Percentiles rank a stretch among this genome's conserved stretches.
These are phyloP conservation scores for Metschnikowia kunwiensis DNA, from an alignment of 805 yeast genomes.

Conservation along the genomic window DNA sequence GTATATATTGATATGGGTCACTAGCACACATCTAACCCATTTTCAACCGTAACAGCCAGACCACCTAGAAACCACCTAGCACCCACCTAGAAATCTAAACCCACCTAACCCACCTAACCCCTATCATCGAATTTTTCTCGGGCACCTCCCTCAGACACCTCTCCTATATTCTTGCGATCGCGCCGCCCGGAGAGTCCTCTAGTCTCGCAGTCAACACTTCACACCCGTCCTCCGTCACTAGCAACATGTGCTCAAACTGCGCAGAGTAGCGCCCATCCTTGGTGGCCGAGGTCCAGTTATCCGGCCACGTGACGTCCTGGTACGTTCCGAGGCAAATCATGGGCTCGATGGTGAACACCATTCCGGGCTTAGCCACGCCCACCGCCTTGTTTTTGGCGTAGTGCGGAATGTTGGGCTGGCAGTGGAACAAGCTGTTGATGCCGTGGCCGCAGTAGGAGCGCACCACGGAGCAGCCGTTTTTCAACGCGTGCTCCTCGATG, in stretches of 20 bases:
- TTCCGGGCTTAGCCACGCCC: conserved; percentile 93
- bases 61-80: too few species aligned
- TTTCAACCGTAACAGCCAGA: too few species aligned
- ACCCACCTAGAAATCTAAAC: too few species aligned
- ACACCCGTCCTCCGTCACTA: conserved; percentile 90
- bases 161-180: conserved; percentile 39
- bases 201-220: conserved; percentile 85
- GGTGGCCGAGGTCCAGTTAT: conserved; percentile 93
- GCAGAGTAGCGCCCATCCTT: conserved; percentile 88
- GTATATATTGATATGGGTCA: too few species aligned
- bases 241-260: conserved; percentile 90
- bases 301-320: conserved; percentile 90
- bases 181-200: conserved; percentile 86
- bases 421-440: conserved; percentile 79
- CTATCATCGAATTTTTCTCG: too few species aligned
- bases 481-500: conserved; percentile 82
- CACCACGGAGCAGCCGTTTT: conserved; percentile 80
- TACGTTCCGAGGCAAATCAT: conserved; percentile 87
- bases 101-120: too few species aligned
- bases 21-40: too few species aligned
- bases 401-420: conserved; percentile 91
- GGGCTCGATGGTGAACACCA: conserved; percentile 96
- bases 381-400: conserved; percentile 90
- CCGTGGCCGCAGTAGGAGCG: conserved; percentile 95
- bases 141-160: too few species aligned